A percentile compares a stretch with the other conserved stretches of the same genome.
Evolutionary conservation across 371 early-diverging fungal species (phyloP).

Genomic region (Rhizopus stolonifer): DNA sequence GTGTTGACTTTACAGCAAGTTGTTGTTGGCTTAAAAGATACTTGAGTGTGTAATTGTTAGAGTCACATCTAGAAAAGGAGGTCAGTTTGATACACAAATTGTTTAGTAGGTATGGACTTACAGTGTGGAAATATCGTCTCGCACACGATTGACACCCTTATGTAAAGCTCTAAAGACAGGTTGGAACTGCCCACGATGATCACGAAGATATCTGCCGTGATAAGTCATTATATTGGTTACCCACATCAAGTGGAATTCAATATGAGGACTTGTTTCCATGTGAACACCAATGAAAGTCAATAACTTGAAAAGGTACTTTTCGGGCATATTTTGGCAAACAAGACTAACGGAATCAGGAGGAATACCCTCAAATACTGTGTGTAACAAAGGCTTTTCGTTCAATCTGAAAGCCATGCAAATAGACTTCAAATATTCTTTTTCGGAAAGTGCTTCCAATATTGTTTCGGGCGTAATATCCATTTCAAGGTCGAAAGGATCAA

Average conservation of each 20-base stretch:
- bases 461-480: constrained; percentile 92
- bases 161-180: constrained; percentile 77
- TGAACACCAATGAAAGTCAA: constrained; percentile 78
- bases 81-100: background rate
- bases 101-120: too few relatives aligned
- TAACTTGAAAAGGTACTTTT: constrained; percentile 81
- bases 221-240: constrained; percentile 66
- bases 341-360: constrained; percentile 77
- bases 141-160: constrained; percentile 69
- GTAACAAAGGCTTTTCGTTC: constrained; percentile 78
- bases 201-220: constrained; percentile 83
- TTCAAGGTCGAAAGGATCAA: constrained; percentile 98
- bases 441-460: constrained; percentile 66
- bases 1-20: constrained; percentile 15
- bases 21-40: constrained; percentile 62
- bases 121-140: constrained; percentile 77
- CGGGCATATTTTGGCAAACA: constrained; percentile 75
- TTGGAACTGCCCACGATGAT: constrained; percentile 73
- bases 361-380: constrained; percentile 77
- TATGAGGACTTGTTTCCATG: constrained; percentile 74
- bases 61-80: constrained; percentile 65
- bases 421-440: constrained; percentile 80
- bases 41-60: constrained; percentile 75
- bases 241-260: constrained; percentile 91
- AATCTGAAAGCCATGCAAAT: constrained; percentile 90